Base-by-base conservation (phyloP, 305 asterid genomes). In the Solanum hybrid region DNA sequence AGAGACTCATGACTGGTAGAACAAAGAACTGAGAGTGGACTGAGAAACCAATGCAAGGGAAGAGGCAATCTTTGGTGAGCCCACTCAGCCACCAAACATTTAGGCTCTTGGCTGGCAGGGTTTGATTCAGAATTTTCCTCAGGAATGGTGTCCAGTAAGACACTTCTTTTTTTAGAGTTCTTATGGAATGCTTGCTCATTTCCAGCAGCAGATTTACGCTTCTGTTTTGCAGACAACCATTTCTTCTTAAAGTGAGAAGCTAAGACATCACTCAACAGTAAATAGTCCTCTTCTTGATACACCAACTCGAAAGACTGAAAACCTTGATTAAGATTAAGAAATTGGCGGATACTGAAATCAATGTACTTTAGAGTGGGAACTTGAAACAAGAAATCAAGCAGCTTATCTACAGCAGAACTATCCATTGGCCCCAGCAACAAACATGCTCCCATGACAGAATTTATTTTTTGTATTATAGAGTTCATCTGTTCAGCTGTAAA, bases 31-130 rank as follows among this genome's bases (percentile, higher is more conserved):
- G 97, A 93, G 90, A 97, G 93, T 83, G 99, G 94, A 94, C 99
- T 97, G 72, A 97, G 98, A 93, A 95, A 96, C 99, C 99, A 97
- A 90, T 94, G 95, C 34, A 88, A 86, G 39, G 99, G 99, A 93
- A 97, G 98, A 92, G 98, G 99, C 93, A 97, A 90, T 89, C 97
- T 94, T 93, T 97, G 99, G 92, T 90, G 91, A 75, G 98, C 98
- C 99, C 99, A 97, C 92, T 95, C 98, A 83, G 76, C 89, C 65
- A 79, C 91, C 92, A 96, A 93, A 88, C 96, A 93, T 88, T 93
- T 92, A 31, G 92, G 88, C 88, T 37, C 92, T 89, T 92, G 90
- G 79, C 86, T 91, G 79, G 83, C 68, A 36, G 31, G 14, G 20
- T 68, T 84, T 76, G 92, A 89, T 81, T 84, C 91, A 82, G 91